Conservation (phyloP, 2,329 filamentous ascomycete species). For the Sporothrix euskadiensis region DNA sequence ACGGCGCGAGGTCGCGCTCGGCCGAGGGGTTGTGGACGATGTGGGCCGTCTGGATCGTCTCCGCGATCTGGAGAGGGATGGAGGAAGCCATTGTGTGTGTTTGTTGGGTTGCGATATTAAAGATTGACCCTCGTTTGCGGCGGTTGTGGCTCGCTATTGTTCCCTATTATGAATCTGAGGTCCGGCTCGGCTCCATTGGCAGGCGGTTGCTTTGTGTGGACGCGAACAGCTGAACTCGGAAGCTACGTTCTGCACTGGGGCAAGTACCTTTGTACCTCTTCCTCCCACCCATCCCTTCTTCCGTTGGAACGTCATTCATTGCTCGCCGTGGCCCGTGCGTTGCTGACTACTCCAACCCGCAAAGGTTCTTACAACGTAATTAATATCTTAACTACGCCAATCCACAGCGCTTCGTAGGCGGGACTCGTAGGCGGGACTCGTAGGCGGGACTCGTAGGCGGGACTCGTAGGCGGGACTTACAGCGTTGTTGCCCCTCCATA, state of each 20-base stretch:
- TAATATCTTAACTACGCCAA: not conserved
- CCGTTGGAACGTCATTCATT: conserved; percentile 19
- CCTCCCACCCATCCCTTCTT: not conserved
- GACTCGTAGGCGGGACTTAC: not conserved
- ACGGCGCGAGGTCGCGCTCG: conserved; percentile 74
- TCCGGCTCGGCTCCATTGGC: not conserved
- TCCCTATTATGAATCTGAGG: conserved; percentile 1
- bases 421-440: not conserved
- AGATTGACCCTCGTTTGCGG: not conserved
- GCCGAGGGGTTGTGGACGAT: conserved; percentile 73
- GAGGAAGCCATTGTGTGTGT: conserved; percentile 52
- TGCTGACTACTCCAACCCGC: conserved; percentile 21
- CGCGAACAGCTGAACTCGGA: not conserved
- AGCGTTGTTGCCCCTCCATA: conserved; percentile 5
- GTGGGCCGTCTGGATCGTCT: conserved; percentile 77
- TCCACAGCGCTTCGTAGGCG: not conserved
- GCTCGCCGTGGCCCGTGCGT: conserved; percentile 1
- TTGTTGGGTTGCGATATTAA: not conserved
- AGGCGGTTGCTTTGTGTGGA: conserved; percentile 1
- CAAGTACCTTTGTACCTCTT: conserved; percentile 3
- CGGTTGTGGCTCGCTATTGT: not conserved
- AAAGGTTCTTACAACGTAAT: not conserved
- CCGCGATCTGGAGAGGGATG: conserved; percentile 68
- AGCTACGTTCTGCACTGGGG: not conserved
- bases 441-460: not conserved